Conservation (phyloP, 2,329 filamentous ascomycete genomes). For the Colletotrichum aenigma region DNA sequence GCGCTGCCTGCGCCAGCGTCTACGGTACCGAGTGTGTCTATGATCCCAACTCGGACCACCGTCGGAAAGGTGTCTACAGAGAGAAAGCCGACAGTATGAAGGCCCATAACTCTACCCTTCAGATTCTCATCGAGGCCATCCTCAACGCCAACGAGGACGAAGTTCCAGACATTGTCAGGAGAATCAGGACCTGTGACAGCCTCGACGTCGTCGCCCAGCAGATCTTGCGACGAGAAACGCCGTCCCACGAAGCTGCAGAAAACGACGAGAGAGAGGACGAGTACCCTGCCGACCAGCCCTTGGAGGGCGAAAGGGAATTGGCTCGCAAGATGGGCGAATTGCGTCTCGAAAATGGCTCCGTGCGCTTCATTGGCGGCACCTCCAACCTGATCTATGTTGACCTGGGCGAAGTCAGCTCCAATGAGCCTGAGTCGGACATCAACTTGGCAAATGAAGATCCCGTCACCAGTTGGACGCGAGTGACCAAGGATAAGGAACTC, state of each 20-base stretch:
- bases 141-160: constrained; percentile 90
- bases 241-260: constrained; percentile 37
- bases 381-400: constrained; percentile 87
- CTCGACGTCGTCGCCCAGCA: constrained; percentile 61
- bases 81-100: constrained; percentile 90
- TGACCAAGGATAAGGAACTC: constrained; percentile 79
- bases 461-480: constrained; percentile 84
- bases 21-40: constrained; percentile 92
- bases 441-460: constrained; percentile 66
- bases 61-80: constrained; percentile 95
- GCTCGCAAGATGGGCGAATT: constrained; percentile 94
- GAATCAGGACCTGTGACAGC: constrained; percentile 85
- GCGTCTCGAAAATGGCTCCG: constrained; percentile 82
- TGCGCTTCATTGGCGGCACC: constrained; percentile 91
- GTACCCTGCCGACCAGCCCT: constrained; percentile 41
- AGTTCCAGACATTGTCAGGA: constrained; percentile 78
- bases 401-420: constrained; percentile 39
- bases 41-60: constrained; percentile 94
- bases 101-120: constrained; percentile 83
- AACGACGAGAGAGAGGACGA: constrained; percentile 45
- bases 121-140: constrained; percentile 92
- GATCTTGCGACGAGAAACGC: constrained; percentile 49
- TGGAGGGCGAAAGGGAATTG: constrained; percentile 75
- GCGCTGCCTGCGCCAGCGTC: constrained; percentile 93
- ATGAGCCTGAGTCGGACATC: constrained; percentile 49